These are phyloP conservation scores for Xylaria scruposa DNA, from an alignment of 495 filamentous ascomycete genomes.

Conservation along the genomic window DNA sequence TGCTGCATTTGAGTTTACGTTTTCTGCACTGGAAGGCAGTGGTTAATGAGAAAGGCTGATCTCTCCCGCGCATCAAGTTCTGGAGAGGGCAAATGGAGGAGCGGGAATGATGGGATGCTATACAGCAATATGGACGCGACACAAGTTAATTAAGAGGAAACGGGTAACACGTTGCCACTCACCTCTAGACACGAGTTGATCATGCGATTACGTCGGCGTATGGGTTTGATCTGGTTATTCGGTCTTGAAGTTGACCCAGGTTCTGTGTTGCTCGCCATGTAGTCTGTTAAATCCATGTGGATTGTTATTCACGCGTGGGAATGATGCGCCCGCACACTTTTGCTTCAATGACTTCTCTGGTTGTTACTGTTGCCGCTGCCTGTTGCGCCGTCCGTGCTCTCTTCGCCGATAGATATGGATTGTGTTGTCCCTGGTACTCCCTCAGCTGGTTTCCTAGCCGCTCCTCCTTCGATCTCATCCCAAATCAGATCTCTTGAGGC, in stretches of 20 bases:
- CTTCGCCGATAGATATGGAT: neutral
- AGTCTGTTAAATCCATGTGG: constrained; percentile 22
- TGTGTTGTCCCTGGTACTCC: constrained; percentile 8
- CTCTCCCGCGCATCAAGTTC: neutral
- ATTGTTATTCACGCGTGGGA: neutral
- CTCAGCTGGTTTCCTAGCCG: constrained; percentile 12
- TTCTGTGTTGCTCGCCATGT: constrained; percentile 29
- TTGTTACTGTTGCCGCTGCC: neutral
- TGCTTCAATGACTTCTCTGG: neutral
- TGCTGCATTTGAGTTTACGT: constrained; percentile 83
- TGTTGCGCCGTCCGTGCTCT: neutral
- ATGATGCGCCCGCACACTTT: neutral
- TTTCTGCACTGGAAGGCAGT: constrained; percentile 62
- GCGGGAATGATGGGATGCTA: neutral
- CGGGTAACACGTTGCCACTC: constrained; percentile 23
- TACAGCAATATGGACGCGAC: neutral
- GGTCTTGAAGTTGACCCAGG: constrained; percentile 33
- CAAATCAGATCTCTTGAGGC: constrained; percentile 12
- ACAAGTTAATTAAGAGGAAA: neutral
- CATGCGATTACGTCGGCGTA: constrained; percentile 70
- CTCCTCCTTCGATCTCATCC: constrained; percentile 14
- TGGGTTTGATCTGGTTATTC: constrained; percentile 46
- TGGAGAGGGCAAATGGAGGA: neutral
- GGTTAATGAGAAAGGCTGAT: neutral
- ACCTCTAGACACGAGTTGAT: constrained; percentile 67